Evolutionary conservation across 2,329 filamentous ascomycete genomes (phyloP).

Genomic region (Celoporthe dispersa): DNA sequence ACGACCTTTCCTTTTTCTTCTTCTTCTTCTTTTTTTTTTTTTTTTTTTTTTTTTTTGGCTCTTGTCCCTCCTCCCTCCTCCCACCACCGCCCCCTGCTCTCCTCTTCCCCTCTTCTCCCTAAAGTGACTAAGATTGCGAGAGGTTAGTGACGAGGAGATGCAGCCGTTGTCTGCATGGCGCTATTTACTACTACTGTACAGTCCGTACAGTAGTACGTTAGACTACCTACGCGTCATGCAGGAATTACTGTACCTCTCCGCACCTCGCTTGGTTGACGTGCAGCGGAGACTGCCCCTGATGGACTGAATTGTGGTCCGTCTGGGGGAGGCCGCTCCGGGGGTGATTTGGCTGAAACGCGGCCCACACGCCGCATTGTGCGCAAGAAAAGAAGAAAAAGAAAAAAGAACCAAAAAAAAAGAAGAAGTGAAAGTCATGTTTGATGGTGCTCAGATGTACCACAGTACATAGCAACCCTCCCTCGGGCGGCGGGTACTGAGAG

Average conservation of each 20-base stretch:
- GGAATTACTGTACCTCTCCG: neutral
- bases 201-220: neutral
- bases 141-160: neutral
- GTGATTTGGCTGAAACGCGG: neutral
- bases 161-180: neutral
- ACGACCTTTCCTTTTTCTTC: neutral
- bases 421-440: neutral
- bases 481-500: neutral
- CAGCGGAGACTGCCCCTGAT: neutral
- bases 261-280: conserved; percentile 1
- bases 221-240: neutral
- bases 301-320: neutral
- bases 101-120: neutral
- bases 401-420: neutral
- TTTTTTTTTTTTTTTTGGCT: no score
- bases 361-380: neutral
- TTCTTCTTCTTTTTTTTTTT: no score
- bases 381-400: neutral
- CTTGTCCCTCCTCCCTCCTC: no score
- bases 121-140: neutral
- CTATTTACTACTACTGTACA: no score
- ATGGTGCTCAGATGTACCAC: no score
- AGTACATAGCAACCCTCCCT: neutral
- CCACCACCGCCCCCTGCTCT: no score
- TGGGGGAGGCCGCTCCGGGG: neutral